These are phyloP conservation scores for Penicillium crustosum DNA, from an alignment of 2,329 filamentous ascomycete species.

Conservation along the genomic window DNA sequence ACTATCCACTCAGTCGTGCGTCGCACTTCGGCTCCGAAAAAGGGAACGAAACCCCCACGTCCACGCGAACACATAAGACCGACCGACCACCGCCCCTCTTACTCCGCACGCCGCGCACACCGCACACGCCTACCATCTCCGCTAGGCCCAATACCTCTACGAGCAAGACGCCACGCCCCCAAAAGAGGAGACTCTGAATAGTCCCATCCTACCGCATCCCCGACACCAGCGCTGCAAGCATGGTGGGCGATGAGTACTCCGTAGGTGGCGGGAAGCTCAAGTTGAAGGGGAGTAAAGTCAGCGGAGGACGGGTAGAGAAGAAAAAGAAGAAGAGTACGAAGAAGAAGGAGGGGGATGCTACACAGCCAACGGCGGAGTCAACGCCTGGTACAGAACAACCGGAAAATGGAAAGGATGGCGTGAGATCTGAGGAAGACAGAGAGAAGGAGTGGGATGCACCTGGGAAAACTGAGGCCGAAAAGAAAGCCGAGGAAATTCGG, in stretches of 20 bases:
- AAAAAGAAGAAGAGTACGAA: conserved; percentile 53
- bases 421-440: conserved; percentile 9
- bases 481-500: conserved; percentile 74
- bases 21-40: background rate
- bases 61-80: background rate
- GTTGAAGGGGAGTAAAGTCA: conserved; percentile 73
- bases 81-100: conserved; percentile 11
- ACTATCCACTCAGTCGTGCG: background rate
- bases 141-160: background rate
- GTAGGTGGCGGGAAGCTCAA: conserved; percentile 72
- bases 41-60: background rate
- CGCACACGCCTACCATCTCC: background rate
- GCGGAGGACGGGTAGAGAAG: conserved; percentile 48
- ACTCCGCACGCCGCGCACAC: conserved; percentile 22
- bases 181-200: background rate
- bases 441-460: conserved; percentile 26
- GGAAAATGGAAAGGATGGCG: conserved; percentile 19
- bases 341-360: conserved; percentile 22
- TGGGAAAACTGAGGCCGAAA: conserved; percentile 80
- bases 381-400: background rate
- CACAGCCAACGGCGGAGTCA: conserved; percentile 13
- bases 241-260: conserved; percentile 65
- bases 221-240: conserved; percentile 5
- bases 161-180: background rate
- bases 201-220: background rate